These are phyloP conservation scores for Fusarium sp. DNA, from an alignment of 2,329 filamentous ascomycete genomes.

Conservation along the genomic window DNA sequence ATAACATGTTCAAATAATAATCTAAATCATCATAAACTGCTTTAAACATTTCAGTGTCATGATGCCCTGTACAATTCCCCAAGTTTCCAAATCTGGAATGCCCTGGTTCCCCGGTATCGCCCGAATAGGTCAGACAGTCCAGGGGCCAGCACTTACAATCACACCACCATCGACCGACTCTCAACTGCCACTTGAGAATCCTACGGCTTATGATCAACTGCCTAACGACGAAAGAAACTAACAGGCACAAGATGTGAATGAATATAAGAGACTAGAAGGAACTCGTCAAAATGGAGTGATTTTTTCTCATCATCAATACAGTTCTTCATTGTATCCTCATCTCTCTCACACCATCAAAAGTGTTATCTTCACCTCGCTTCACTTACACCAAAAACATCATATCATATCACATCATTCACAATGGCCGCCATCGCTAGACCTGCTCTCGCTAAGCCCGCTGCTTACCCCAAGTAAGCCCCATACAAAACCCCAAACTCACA, in stretches of 20 bases:
- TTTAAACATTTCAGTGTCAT: background rate
- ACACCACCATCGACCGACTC: constrained; percentile 42
- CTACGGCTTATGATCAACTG: constrained; percentile 23
- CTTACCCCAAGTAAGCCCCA: constrained; percentile 32
- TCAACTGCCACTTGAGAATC: constrained; percentile 21
- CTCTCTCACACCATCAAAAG: background rate
- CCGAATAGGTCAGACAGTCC: constrained; percentile 41
- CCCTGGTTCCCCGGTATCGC: constrained; percentile 35
- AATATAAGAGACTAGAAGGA: constrained; percentile 29
- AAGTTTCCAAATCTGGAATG: constrained; percentile 13
- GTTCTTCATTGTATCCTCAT: constrained; percentile 4
- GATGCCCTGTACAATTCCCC: background rate
- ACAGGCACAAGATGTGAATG: background rate
- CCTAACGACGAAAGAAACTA: background rate
- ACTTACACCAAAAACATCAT: constrained; percentile 18
- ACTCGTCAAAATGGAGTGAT: constrained; percentile 28
- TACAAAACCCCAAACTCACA: background rate
- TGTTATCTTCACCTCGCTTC: background rate
- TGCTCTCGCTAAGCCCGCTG: constrained; percentile 21
- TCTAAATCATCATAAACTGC: background rate
- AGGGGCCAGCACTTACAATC: constrained; percentile 33
- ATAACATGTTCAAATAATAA: background rate
- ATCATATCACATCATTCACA: constrained; percentile 8
- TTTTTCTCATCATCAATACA: constrained; percentile 21
- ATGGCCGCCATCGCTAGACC: constrained; percentile 32